A percentile compares a stretch with the other conserved stretches of the same genome.
phyloP scores from a whole-genome alignment of 2,329 filamentous ascomycete genomes.

The Aspergillus uvarum region DNA sequence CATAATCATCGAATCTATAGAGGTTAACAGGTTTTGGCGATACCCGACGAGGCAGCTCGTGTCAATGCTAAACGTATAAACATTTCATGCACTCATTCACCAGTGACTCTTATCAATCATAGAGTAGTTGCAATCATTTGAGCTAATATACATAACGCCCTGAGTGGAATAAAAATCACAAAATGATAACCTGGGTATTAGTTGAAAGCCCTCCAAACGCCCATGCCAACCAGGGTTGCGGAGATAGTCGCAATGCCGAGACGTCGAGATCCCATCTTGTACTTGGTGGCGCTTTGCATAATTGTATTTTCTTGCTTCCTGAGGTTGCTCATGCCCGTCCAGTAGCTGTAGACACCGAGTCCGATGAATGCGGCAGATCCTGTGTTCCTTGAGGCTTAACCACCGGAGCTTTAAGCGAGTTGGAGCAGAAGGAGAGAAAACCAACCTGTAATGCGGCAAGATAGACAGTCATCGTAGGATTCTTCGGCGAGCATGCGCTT shows the following conservation, averaged over 20 bases:
- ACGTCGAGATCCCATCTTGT: conserved; percentile 70
- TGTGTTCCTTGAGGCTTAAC: conserved; percentile 33
- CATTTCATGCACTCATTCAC: conserved; percentile 6
- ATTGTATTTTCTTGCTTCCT: conserved; percentile 62
- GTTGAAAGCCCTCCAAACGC: conserved; percentile 66
- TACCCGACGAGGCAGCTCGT: conserved; percentile 37
- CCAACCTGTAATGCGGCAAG: conserved; percentile 71
- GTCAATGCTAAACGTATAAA: conserved; percentile 15
- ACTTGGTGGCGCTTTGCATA: conserved; percentile 65
- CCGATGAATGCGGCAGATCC: conserved; percentile 74
- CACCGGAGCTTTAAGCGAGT: background rate
- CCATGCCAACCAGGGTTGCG: conserved; percentile 66
- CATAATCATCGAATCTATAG: conserved; percentile 33
- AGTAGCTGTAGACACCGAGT: conserved; percentile 74
- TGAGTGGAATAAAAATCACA: background rate
- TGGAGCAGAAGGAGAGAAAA: conserved; percentile 16
- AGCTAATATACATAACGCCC: conserved; percentile 1
- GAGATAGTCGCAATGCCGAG: conserved; percentile 68
- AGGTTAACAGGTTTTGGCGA: conserved; percentile 35
- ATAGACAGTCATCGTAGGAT: conserved; percentile 61
- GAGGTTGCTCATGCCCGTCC: conserved; percentile 71
- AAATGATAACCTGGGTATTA: conserved; percentile 33
- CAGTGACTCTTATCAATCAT: conserved; percentile 10
- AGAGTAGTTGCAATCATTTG: background rate
- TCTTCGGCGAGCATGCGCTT: conserved; percentile 54